phyloP scores from a whole-genome alignment of 2,329 filamentous ascomycete genomes.

The Harringtonia lauricola region DNA sequence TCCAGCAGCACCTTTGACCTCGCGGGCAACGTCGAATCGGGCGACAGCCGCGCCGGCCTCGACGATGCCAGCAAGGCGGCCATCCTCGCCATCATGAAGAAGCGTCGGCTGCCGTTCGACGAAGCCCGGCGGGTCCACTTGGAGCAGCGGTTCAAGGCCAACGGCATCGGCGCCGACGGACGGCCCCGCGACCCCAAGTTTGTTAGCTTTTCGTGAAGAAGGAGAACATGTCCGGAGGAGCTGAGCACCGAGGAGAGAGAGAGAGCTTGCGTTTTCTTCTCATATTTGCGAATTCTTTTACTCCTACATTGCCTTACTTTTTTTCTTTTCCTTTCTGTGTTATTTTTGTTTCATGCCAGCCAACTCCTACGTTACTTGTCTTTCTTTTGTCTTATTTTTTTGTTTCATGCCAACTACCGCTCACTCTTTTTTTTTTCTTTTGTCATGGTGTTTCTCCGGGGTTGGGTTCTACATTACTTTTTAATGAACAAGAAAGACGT shows the following conservation, averaged over 20 bases:
- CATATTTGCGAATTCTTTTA: neutral
- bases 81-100: slow-evolving; percentile 86
- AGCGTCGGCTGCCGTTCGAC: slow-evolving; percentile 71
- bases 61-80: slow-evolving; percentile 73
- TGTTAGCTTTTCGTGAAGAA: slow-evolving; percentile 70
- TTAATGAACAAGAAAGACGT: no score
- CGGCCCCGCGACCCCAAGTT: slow-evolving; percentile 87
- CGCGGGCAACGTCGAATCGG: slow-evolving; percentile 63
- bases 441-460: no score
- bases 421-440: no score
- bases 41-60: slow-evolving; percentile 69
- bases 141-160: slow-evolving; percentile 74
- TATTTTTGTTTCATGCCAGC: neutral
- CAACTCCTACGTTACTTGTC: no score
- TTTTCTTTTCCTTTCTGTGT: slow-evolving; percentile 2
- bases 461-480: no score
- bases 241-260: no score
- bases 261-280: no score
- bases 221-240: neutral
- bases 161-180: slow-evolving; percentile 83
- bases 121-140: slow-evolving; percentile 81
- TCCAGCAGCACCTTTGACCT: slow-evolving; percentile 78
- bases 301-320: neutral
- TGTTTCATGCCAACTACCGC: no score
- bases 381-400: neutral